phyloP scores from a whole-genome alignment of 2,329 filamentous ascomycete species.

The Ophiocordyceps camponoti-leonardi region DNA sequence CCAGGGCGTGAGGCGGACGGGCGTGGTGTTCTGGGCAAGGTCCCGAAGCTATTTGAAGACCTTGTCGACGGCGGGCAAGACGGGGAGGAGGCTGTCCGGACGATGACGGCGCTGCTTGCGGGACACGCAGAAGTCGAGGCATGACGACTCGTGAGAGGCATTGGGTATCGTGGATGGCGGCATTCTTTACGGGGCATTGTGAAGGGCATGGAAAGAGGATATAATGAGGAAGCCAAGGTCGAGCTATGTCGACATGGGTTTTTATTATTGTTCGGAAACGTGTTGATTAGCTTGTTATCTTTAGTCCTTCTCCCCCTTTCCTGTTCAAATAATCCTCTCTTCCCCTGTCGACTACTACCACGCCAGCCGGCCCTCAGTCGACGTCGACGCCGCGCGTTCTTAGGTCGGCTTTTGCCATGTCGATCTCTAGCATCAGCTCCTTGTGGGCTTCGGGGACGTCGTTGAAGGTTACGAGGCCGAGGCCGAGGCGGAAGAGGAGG shows the following conservation, averaged over 20 bases:
- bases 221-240: not conserved
- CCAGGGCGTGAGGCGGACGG: slow-evolving; percentile 45
- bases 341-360: too few relatives aligned
- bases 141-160: slow-evolving; percentile 4
- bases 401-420: slow-evolving; percentile 58
- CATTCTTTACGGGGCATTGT: not conserved
- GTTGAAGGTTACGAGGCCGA: slow-evolving; percentile 90
- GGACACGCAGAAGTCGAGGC: slow-evolving; percentile 18
- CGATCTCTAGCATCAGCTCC: slow-evolving; percentile 76
- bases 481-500: slow-evolving; percentile 80
- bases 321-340: not conserved
- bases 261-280: not conserved
- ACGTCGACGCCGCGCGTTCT: slow-evolving; percentile 60
- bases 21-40: slow-evolving; percentile 33
- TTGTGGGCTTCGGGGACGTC: slow-evolving; percentile 82
- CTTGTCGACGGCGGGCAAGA: slow-evolving; percentile 38
- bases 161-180: too few relatives aligned
- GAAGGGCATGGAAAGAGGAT: not conserved
- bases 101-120: slow-evolving; percentile 40
- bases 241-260: not conserved
- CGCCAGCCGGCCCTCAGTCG: slow-evolving; percentile 35
- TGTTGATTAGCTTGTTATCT: not conserved
- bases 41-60: slow-evolving; percentile 43
- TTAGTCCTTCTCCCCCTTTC: not conserved
- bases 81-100: slow-evolving; percentile 37